Percentiles rank a stretch among this genome's conserved stretches.
Evolutionary conservation across 768 basidiomycete species (phyloP).

Genomic region (Rhizopogon roseolus): DNA sequence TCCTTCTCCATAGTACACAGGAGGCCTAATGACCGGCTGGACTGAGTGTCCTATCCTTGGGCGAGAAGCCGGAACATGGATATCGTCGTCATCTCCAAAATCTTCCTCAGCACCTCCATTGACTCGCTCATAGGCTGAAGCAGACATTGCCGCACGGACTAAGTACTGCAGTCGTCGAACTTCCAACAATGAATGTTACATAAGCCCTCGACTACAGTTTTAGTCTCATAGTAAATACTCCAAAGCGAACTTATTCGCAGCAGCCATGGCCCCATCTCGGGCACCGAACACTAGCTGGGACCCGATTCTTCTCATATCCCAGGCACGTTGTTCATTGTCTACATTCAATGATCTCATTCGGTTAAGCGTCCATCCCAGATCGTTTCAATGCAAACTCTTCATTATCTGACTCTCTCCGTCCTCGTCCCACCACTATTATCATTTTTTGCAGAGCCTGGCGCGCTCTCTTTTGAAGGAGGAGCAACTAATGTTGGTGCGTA

Average conservation of each 20-base stretch:
- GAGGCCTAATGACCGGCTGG: conserved; percentile 19
- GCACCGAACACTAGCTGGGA: conserved; percentile 67
- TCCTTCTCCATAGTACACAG: conserved; percentile 68
- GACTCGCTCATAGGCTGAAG: conserved; percentile 25
- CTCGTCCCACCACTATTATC: conserved; percentile 77
- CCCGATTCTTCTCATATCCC: conserved; percentile 81
- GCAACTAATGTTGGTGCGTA: conserved; percentile 71
- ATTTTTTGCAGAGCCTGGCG: conserved; percentile 67
- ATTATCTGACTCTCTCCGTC: conserved; percentile 86
- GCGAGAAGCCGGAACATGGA: background rate
- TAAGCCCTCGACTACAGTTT: background rate
- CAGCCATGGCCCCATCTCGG: conserved; percentile 28
- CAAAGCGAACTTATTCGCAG: background rate
- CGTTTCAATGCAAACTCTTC: conserved; percentile 86
- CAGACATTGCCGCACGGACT: conserved; percentile 20
- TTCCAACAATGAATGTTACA: background rate
- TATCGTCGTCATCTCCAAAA: conserved; percentile 4
- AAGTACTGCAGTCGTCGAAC: too few species aligned
- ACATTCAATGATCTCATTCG: background rate
- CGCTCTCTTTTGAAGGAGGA: conserved; percentile 72
- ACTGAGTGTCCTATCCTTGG: conserved; percentile 5
- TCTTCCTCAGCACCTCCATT: conserved; percentile 19
- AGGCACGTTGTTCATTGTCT: conserved; percentile 41
- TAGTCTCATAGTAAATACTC: too few species aligned
- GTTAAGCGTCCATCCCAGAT: conserved; percentile 49